Percentiles rank a stretch among this genome's conserved stretches.
phyloP scores from a whole-genome alignment of 176 grass and related monocot species.

The Zea mays region DNA sequence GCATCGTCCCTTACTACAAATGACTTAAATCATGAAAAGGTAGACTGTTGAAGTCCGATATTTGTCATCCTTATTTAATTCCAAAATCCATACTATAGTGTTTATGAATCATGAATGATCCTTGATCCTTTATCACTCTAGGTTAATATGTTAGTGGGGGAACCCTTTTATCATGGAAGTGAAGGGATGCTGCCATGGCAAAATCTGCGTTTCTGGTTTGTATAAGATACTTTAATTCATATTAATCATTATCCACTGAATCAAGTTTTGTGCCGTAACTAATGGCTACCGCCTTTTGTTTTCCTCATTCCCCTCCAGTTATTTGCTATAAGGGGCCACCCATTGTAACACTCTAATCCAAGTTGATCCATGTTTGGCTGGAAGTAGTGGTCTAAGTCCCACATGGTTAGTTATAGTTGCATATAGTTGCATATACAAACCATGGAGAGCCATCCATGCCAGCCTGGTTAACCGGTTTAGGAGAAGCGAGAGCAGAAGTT shows the following conservation, averaged over 20 bases:
- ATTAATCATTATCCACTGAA: conserved; percentile 10
- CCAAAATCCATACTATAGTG: conserved; percentile 5
- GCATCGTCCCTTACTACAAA: conserved; percentile 48
- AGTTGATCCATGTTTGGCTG: conserved; percentile 11
- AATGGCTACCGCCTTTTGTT: not conserved
- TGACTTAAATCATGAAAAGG: conserved; percentile 65
- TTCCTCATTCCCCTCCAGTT: not conserved
- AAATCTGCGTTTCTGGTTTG: conserved; percentile 94
- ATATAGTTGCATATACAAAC: conserved; percentile 22
- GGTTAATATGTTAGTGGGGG: conserved; percentile 73
- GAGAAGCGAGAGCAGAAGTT: not conserved
- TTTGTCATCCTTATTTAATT: conserved; percentile 20
- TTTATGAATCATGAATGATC: conserved; percentile 14
- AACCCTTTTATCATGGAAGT: conserved; percentile 85
- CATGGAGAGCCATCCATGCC: not conserved
- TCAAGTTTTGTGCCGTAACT: not conserved
- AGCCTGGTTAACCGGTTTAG: not conserved
- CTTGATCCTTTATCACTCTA: conserved; percentile 38
- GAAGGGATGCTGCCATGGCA: conserved; percentile 91
- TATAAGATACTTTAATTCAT: conserved; percentile 30
- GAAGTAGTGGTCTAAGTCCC: not conserved
- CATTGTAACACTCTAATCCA: not conserved
- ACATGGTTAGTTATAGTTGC: not conserved
- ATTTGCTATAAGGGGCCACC: not conserved
- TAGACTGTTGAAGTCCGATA: conserved; percentile 31